These are phyloP conservation scores for Lomentospora prolificans DNA, from an alignment of 2,329 filamentous ascomycete genomes.

Conservation along the genomic window DNA sequence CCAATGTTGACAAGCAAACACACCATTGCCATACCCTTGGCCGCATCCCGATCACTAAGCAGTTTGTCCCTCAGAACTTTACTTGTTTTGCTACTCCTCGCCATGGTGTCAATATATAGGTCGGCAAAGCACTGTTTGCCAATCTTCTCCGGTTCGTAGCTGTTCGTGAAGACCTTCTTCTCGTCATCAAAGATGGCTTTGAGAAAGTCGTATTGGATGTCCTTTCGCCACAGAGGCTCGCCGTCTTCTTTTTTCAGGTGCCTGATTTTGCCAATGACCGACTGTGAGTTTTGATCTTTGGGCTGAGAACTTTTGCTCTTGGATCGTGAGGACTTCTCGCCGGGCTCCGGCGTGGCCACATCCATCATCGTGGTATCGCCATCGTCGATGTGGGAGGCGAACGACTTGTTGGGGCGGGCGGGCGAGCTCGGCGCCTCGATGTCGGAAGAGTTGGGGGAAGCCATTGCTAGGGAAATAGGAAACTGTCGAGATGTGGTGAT, in stretches of 20 bases:
- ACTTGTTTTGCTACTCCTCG: slow-evolving; percentile 96
- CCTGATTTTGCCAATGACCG: slow-evolving; percentile 58
- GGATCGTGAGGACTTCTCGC: slow-evolving; percentile 26
- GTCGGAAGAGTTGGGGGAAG: slow-evolving; percentile 33
- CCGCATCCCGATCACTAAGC: slow-evolving; percentile 79
- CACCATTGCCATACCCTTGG: slow-evolving; percentile 98
- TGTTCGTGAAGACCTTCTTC: slow-evolving; percentile 74
- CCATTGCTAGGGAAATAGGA: slow-evolving; percentile 19
- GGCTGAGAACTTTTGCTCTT: slow-evolving; percentile 24
- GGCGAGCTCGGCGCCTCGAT: slow-evolving; percentile 37
- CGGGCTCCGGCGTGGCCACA: slow-evolving; percentile 32
- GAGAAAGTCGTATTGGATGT: slow-evolving; percentile 84
- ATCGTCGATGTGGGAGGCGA: slow-evolving; percentile 37
- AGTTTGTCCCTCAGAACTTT: slow-evolving; percentile 97
- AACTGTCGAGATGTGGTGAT: background rate
- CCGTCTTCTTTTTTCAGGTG: slow-evolving; percentile 86
- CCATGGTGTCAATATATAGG: slow-evolving; percentile 97
- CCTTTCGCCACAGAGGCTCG: slow-evolving; percentile 74
- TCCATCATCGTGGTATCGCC: slow-evolving; percentile 33
- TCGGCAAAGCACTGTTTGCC: slow-evolving; percentile 79
- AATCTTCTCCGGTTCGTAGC: slow-evolving; percentile 55
- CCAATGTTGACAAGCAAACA: slow-evolving; percentile 95
- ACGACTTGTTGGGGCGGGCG: slow-evolving; percentile 33
- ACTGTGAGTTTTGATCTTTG: slow-evolving; percentile 25
- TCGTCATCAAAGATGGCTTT: slow-evolving; percentile 70